These are phyloP conservation scores for Malbranchea zuffiana DNA, from an alignment of 2,329 filamentous ascomycete species.

Conservation along the genomic window DNA sequence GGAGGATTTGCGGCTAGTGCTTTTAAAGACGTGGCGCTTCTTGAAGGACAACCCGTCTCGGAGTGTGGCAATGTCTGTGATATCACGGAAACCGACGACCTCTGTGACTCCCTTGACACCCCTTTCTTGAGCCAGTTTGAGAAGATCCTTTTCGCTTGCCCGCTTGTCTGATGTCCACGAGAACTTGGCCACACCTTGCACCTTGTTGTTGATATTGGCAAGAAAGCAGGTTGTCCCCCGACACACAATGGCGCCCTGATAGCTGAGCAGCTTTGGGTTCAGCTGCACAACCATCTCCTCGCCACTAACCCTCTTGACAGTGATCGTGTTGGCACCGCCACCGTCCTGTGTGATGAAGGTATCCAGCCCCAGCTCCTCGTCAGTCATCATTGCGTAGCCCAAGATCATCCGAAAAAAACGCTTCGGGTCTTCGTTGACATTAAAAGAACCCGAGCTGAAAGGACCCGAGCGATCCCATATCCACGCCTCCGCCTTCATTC, in stretches of 20 bases:
- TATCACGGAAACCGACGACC: constrained; percentile 20
- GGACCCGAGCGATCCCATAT: constrained; percentile 27
- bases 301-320: constrained; percentile 1
- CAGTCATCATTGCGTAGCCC: constrained; percentile 24
- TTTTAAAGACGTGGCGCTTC: constrained; percentile 14
- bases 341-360: constrained; percentile 19
- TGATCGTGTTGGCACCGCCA: constrained; percentile 1
- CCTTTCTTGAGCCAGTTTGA: constrained; percentile 18
- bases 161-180: constrained; percentile 23
- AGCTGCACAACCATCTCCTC: constrained; percentile 3
- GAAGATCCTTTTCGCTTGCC: constrained; percentile 18
- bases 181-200: constrained; percentile 24
- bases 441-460: constrained; percentile 23
- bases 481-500: constrained; percentile 21
- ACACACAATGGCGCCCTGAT: constrained; percentile 17
- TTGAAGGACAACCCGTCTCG: constrained; percentile 19
- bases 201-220: constrained; percentile 11
- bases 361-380: constrained; percentile 24
- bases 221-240: constrained; percentile 20
- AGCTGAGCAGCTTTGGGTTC: constrained; percentile 1
- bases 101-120: constrained; percentile 21
- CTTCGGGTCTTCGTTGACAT: constrained; percentile 23
- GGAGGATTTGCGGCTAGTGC: constrained; percentile 10
- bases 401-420: constrained; percentile 21
- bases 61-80: constrained; percentile 21